Conservation (phyloP, 768 basidiomycete species). For the Aureoboletus auriporus region DNA sequence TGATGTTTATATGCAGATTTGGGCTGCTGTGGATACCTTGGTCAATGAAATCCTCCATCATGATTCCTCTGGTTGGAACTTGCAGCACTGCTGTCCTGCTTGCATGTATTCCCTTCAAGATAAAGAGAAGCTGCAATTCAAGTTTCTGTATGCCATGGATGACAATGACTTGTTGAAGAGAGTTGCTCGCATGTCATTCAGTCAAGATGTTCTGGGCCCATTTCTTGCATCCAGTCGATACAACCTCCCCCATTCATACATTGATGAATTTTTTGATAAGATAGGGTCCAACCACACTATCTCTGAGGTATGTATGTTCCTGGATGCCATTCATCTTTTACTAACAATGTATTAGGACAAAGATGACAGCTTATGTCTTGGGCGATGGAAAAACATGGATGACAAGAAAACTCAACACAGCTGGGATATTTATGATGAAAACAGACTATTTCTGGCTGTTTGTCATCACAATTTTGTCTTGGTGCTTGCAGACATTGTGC, state of each 20-base stretch:
- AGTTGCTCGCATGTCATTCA: neutral
- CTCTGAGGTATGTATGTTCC: no score
- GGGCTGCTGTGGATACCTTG: no score
- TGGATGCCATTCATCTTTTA: no score
- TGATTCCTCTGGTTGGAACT: neutral
- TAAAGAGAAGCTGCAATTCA: neutral
- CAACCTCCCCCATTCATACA: no score
- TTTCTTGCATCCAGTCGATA: no score
- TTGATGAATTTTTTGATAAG: no score
- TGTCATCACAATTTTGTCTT: neutral
- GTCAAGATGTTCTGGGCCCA: neutral
- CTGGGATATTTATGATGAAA: neutral
- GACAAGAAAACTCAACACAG: neutral
- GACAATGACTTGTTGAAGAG: neutral
- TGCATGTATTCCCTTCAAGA: neutral
- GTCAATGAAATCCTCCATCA: neutral
- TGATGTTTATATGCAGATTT: no score
- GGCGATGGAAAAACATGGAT: neutral
- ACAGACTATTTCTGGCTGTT: neutral
- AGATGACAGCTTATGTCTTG: neutral
- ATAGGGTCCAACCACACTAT: no score
- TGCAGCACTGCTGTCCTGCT: neutral
- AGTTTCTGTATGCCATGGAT: neutral
- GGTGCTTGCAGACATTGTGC: neutral
- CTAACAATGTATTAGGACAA: neutral